Evolutionary conservation across 352 stramenopile genomes (phyloP), one percentile per base, ranked within the genome.

Genomic region (Paralagenidium karlingii): DNA sequence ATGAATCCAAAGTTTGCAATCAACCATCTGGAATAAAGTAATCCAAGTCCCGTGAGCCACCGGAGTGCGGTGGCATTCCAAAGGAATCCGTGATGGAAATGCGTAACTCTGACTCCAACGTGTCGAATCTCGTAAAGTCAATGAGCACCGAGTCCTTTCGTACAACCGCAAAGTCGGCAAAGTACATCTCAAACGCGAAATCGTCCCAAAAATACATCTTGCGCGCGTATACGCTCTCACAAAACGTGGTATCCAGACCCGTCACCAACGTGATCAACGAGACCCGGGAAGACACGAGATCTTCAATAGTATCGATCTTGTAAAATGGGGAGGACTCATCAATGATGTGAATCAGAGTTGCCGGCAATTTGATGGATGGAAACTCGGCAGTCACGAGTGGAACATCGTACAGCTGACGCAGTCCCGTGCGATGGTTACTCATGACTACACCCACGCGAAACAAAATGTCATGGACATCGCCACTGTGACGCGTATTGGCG

Each of bases 141-240:
- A 89, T 64, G 15, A 71, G 43, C 0, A 89, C 67, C 26, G 53
- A 43, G 34, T 85, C 71, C 15, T 69, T 66, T 43, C 75, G 58
- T 25, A 89, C 60, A 24, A 79, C 46, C n/a, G 74, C 71, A 40
- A 82, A 83, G 53, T 89, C 73, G 9, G 54, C 69, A 39, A 89
- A 89, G 37, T 60, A 66, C 61, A 69, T 76, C 37, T 84, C 63
- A 54, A 63, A 85, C 20, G 65, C 75, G 45, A 89, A 89, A n/a
- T 89, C 69, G 36, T 89, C 68, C 69, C 69, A 89, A 37, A 89
- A 89, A 58, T 89, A 89, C 71, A 83, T 86, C 38, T 86, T 84
- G 15, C 76, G 76, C 11, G 76, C 76, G 38, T 89, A 89, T 27
- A 89, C 76, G 45, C 85, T 89, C 41, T 89, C 76, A 3, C 63